Base-by-base conservation (phyloP, 1,139 yeast species). In the Casaregolazyma suthepensis region DNA sequence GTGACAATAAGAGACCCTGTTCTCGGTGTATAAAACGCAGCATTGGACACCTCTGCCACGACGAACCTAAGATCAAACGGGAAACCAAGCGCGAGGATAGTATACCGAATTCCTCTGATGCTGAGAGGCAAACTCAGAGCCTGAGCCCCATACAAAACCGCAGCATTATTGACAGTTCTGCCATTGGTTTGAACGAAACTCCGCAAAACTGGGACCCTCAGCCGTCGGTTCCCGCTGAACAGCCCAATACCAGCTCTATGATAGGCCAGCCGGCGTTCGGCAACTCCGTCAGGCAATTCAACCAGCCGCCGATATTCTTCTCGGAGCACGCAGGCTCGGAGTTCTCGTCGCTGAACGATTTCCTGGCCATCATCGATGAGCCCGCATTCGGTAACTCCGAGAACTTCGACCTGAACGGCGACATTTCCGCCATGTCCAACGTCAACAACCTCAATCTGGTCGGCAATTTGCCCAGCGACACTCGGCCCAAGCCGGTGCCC, bases 261-360 rank as follows among this genome's bases (percentile, higher is more conserved):
- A 23, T 22, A 23, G 46, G 31, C 5, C 35, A 19, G 18, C 37
- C 4, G 46, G 26, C 26, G 46, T 17, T 29, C 10, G 29, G 20
- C 10, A 44, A 44, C 65, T 5, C 67, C 59, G 44, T 57, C 63
- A 7, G 64, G 20, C 64, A 62, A 37, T 61, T 64, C 44, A 63
- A 64, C 48, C 69, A 65, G 55, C 62, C 62, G 52, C 68, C 95
- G 0, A 80, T 86, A 54, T 89, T 89, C 70, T 87, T 82, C 60
- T 86, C 96, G 0, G 96, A 90, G 64, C 96, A 89, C 68, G 96
- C 95, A 0, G 96, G 96, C 2, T 85, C 94, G 46, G 98, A 91
- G 71, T 90, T 91, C 66, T 84, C 91, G 58, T 89, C 96, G 0
- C 75, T 91, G 60, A 90, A 89, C 60, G 97, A 90, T 66, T 91